Evolutionary conservation across 108 stramenopile genomes (phyloP).

Genomic region (Pseudonitzschia pungens): DNA sequence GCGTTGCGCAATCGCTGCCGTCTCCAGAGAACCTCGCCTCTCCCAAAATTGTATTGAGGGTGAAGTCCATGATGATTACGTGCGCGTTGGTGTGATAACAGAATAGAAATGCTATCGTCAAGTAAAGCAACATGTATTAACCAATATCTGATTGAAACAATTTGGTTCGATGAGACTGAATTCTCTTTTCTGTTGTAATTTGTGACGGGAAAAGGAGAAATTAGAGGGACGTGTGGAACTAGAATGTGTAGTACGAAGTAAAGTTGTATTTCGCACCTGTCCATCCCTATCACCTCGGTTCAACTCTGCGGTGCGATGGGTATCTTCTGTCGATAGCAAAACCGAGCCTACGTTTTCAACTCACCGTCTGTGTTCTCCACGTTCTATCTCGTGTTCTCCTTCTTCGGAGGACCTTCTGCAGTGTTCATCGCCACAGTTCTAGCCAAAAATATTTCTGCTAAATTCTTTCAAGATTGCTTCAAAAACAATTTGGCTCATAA

Average conservation of each 20-base stretch:
- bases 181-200: too few species aligned
- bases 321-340: background rate
- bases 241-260: background rate
- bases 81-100: slow-evolving; percentile 3
- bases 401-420: background rate
- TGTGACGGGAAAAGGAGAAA: background rate
- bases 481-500: background rate
- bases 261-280: too few species aligned
- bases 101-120: slow-evolving; percentile 5
- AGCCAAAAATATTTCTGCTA: background rate
- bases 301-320: background rate
- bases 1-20: background rate
- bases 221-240: background rate
- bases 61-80: slow-evolving; percentile 16
- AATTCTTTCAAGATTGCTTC: background rate
- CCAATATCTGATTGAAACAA: background rate
- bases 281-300: background rate
- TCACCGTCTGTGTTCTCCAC: background rate
- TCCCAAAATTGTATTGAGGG: slow-evolving; percentile 11
- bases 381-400: background rate
- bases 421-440: too few species aligned
- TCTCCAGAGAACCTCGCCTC: background rate
- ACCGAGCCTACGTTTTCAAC: slow-evolving; percentile 1
- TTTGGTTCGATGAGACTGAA: background rate
- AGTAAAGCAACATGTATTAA: slow-evolving; percentile 9